Conservation (phyloP, 352 stramenopile species). For the Phytophthora lateralis region DNA sequence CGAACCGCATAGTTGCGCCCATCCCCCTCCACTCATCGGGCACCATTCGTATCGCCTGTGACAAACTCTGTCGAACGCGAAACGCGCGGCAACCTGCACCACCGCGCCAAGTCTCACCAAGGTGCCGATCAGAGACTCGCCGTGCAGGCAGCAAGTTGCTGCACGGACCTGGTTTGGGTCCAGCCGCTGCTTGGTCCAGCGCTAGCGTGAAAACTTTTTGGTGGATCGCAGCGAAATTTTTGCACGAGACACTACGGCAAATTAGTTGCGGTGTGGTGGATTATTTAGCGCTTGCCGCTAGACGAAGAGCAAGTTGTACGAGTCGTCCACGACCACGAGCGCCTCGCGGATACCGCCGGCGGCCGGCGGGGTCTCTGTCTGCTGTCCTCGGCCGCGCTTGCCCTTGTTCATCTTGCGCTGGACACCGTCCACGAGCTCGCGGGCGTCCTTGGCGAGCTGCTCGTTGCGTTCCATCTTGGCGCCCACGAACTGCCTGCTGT, state of each 20-base stretch:
- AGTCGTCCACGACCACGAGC: conserved; percentile 47
- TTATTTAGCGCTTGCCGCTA: conserved; percentile 24
- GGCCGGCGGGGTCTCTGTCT: conserved; percentile 4
- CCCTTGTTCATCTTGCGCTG: conserved; percentile 50
- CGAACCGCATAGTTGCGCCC: conserved; percentile 13
- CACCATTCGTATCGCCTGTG: not conserved
- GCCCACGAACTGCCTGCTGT: conserved; percentile 49
- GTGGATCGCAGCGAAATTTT: conserved; percentile 8
- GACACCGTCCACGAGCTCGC: conserved; percentile 54
- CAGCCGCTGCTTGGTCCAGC: conserved; percentile 1
- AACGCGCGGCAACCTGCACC: conserved; percentile 7
- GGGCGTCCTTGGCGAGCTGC: conserved; percentile 56
- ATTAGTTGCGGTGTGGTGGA: not conserved
- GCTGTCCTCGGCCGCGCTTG: conserved; percentile 23
- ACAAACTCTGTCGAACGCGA: not conserved
- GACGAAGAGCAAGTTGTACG: conserved; percentile 59
- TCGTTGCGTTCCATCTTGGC: conserved; percentile 54
- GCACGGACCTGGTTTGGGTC: not conserved
- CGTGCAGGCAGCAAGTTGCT: not conserved
- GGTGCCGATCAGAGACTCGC: not conserved
- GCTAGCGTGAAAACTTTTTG: too few species aligned
- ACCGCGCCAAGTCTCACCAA: not conserved
- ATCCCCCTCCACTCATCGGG: conserved; percentile 4
- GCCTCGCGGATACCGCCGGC: conserved; percentile 11
- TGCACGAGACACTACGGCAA: not conserved